phyloP scores from a whole-genome alignment of 129 eudicot genomes.

The Flaveria trinervia region DNA sequence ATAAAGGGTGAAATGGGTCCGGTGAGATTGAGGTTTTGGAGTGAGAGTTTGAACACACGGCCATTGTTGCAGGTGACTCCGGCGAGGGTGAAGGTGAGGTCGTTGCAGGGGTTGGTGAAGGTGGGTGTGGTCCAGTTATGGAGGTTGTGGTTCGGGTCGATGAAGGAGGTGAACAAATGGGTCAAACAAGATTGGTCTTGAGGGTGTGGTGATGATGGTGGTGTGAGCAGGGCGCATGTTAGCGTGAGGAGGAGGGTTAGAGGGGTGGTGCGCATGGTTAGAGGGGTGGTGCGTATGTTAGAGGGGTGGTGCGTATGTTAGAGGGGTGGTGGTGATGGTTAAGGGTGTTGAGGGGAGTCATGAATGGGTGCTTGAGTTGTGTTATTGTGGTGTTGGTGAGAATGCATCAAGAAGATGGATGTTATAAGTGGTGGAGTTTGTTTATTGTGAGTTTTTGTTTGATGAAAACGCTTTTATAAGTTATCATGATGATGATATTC shows the following conservation, averaged over 20 bases:
- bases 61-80: constrained; percentile 91
- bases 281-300: constrained; percentile 27
- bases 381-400: constrained; percentile 33
- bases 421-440: neutral
- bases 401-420: constrained; percentile 4
- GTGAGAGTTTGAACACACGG: constrained; percentile 74
- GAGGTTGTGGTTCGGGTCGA: constrained; percentile 57
- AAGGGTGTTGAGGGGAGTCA: constrained; percentile 1
- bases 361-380: constrained; percentile 9
- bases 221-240: constrained; percentile 34
- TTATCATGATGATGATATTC: constrained; percentile 1
- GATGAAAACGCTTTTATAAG: neutral
- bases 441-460: neutral
- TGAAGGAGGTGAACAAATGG: constrained; percentile 50
- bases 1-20: constrained; percentile 68
- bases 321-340: constrained; percentile 20
- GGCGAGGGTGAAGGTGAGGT: constrained; percentile 53
- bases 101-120: constrained; percentile 69
- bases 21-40: constrained; percentile 52
- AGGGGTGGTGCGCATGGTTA: constrained; percentile 17
- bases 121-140: constrained; percentile 63
- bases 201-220: constrained; percentile 55
- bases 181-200: constrained; percentile 66
- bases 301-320: constrained; percentile 24
- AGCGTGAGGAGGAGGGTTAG: constrained; percentile 16